Base-by-base conservation (phyloP, 1,139 yeast species). In the Torulaspora pretoriensis region DNA sequence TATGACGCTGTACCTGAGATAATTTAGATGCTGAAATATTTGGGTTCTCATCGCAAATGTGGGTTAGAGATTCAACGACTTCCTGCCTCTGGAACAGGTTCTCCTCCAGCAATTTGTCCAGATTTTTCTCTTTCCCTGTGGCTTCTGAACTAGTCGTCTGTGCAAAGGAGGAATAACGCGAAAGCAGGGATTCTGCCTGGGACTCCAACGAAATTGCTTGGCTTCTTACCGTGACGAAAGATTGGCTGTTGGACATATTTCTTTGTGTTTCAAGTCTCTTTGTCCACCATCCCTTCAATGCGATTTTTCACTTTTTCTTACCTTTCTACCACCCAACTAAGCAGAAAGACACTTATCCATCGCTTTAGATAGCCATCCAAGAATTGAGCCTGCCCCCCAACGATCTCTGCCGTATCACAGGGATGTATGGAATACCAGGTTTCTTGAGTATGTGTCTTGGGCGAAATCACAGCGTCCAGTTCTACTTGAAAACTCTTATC, bases 1-100 rank as follows among this genome's bases (percentile, higher is more conserved):
- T 78, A 63, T 89, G 96, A 48, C 97, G 79, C 45, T 83, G 80
- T 38, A 89, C 69, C 62, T 92, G 97, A 58, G 86, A 92, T 31
- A 81, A 65, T 64, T 87, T 86, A 0, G 92, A 78, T 1, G 92
- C 78, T 2, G 89, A 75, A 5, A 82, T 70, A n/a, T 72, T 65
- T 13, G 74, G 61, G 55, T 81, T 84, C 2, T 81, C 70, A 42
- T 83, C 88, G 38, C 80, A 76, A 25, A 73, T 63, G 44, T 65
- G 42, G 64, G 60, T 42, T 69, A 65, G 40, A 35, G 70, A 53
- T 36, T 68, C 65, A 13, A 75, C 56, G 35, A 69, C 54, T 45
- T 65, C 70, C 52, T 75, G 68, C 59, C 80, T 56, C 70, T 66
- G 56, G 39, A 47, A 39, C 19, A 80, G 55, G 14, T 67, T 55